phyloP scores from a whole-genome alignment of 2,329 filamentous ascomycete species.

The Tolypocladium paradoxum region DNA sequence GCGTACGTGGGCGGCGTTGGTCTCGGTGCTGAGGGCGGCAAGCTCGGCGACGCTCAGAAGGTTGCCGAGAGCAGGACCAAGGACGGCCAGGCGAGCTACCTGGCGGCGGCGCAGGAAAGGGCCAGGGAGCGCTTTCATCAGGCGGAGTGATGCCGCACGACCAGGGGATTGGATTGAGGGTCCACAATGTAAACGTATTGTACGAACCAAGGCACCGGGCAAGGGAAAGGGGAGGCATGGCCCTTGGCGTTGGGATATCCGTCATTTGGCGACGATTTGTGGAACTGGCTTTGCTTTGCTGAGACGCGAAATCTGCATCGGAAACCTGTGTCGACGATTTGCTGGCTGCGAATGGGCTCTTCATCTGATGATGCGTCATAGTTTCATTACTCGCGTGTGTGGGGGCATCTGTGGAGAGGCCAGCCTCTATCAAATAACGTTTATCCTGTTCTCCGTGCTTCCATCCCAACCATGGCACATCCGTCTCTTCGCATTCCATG shows the following conservation, averaged over 20 bases:
- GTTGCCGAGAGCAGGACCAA: slow-evolving; percentile 52
- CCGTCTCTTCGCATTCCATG: neutral
- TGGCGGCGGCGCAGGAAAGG: slow-evolving; percentile 53
- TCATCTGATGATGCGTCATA: neutral
- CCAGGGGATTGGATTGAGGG: neutral
- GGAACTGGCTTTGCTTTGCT: neutral
- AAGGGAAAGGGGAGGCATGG: neutral
- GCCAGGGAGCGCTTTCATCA: slow-evolving; percentile 55
- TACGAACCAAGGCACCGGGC: too few species aligned
- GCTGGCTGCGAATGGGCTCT: neutral
- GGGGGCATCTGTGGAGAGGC: neutral
- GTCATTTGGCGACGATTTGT: neutral
- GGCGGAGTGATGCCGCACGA: slow-evolving; percentile 22
- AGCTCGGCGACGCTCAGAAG: slow-evolving; percentile 55
- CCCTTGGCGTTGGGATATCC: neutral
- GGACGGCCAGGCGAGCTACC: slow-evolving; percentile 49
- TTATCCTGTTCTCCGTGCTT: neutral
- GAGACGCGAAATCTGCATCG: neutral
- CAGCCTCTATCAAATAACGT: neutral
- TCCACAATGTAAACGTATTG: neutral
- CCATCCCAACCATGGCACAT: neutral
- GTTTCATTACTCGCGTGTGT: neutral
- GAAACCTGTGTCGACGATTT: neutral
- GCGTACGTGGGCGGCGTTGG: slow-evolving; percentile 60
- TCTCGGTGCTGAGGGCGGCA: slow-evolving; percentile 58